A percentile compares a stretch with the other conserved stretches of the same genome.
Conservation (phyloP, 164 flowering plant genomes). For the Annona squamosa region DNA sequence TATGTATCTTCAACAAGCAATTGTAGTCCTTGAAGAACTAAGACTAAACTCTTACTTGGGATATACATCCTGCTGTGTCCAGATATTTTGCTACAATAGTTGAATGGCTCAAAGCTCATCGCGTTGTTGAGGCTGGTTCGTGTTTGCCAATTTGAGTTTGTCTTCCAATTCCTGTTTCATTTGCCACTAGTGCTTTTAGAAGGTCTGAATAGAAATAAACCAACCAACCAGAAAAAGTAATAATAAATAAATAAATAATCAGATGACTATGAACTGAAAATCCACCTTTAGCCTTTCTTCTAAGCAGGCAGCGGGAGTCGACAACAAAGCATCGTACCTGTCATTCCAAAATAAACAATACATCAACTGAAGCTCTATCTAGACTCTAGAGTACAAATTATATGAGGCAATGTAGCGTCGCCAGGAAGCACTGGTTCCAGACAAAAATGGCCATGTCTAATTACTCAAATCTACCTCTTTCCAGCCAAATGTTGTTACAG, state of each 20-base stretch:
- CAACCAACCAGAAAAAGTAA: not conserved
- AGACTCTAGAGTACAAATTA: not conserved
- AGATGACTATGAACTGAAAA: not conserved
- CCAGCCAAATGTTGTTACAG: too few relatives aligned
- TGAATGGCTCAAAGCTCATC: slow-evolving; percentile 58
- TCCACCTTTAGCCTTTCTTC: slow-evolving; percentile 82
- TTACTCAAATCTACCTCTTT: too few relatives aligned
- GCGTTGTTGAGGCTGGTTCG: slow-evolving; percentile 47
- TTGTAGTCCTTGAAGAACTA: not conserved
- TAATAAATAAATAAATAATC: too few relatives aligned
- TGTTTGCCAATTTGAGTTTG: slow-evolving; percentile 59
- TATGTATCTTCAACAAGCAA: not conserved
- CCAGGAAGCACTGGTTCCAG: not conserved
- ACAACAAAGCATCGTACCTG: slow-evolving; percentile 77
- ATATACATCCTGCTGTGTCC: not conserved
- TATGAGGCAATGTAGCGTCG: not conserved
- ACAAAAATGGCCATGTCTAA: not conserved
- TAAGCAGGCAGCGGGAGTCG: slow-evolving; percentile 71
- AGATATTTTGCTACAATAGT: not conserved
- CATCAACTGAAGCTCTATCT: not conserved
- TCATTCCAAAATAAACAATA: slow-evolving; percentile 10
- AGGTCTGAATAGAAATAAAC: not conserved
- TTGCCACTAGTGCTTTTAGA: not conserved
- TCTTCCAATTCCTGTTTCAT: slow-evolving; percentile 63
- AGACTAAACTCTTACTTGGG: not conserved